A percentile compares a stretch with the other conserved stretches of the same genome.
phyloP scores from a whole-genome alignment of 2,329 filamentous ascomycete genomes.

The Penicillium thymicola region DNA sequence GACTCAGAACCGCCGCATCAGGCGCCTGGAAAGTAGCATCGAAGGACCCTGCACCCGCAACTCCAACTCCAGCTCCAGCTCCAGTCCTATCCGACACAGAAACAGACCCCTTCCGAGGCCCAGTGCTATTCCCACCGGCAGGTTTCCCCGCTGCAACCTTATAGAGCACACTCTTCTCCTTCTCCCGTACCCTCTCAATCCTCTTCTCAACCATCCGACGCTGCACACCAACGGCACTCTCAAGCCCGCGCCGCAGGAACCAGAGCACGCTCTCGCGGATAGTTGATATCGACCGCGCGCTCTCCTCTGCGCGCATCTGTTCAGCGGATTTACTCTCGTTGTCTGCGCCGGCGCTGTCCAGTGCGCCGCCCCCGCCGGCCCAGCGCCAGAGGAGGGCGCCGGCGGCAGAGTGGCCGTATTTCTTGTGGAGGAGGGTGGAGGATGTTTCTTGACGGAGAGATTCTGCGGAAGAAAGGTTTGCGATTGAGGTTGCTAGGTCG shows the following conservation, averaged over 20 bases:
- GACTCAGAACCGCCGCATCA: slow-evolving; percentile 27
- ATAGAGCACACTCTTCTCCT: slow-evolving; percentile 79
- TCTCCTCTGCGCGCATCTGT: slow-evolving; percentile 69
- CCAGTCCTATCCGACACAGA: not conserved
- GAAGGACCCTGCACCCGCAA: not conserved
- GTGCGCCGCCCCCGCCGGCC: slow-evolving; percentile 56
- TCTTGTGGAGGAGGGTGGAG: slow-evolving; percentile 66
- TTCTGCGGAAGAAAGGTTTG: slow-evolving; percentile 76
- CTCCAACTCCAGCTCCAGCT: no score
- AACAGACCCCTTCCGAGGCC: not conserved
- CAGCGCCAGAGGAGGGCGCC: slow-evolving; percentile 48
- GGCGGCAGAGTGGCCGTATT: slow-evolving; percentile 56
- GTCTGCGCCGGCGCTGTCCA: slow-evolving; percentile 34
- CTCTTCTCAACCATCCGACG: slow-evolving; percentile 90
- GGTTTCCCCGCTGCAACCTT: slow-evolving; percentile 47
- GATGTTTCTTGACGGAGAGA: slow-evolving; percentile 75
- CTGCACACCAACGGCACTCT: slow-evolving; percentile 74
- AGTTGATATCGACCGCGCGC: slow-evolving; percentile 61
- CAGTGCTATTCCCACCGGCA: slow-evolving; percentile 13
- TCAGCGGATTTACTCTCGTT: slow-evolving; percentile 59
- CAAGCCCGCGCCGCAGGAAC: slow-evolving; percentile 72
- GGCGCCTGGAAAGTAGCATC: slow-evolving; percentile 22
- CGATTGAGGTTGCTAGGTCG: slow-evolving; percentile 78
- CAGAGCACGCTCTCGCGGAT: slow-evolving; percentile 81
- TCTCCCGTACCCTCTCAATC: slow-evolving; percentile 79